A percentile compares a stretch with the other conserved stretches of the same genome.
Conservation (phyloP, 441 rosid genomes). For the Brassica hybrid region DNA sequence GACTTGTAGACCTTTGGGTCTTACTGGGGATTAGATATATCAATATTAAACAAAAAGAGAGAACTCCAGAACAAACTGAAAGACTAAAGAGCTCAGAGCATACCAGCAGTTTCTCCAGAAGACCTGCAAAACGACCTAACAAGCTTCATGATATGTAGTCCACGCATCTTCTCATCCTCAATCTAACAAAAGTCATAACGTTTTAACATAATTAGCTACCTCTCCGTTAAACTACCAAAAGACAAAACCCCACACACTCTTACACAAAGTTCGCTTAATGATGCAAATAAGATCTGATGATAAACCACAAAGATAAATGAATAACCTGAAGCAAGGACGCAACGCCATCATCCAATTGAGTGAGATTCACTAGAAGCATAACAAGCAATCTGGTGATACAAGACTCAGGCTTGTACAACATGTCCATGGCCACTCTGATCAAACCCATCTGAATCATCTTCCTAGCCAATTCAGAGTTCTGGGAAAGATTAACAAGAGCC, state of each 20-base stretch:
- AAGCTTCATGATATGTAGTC: conserved; percentile 81
- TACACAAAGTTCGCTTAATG: not conserved
- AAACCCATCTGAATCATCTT: conserved; percentile 73
- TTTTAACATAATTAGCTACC: conserved; percentile 13
- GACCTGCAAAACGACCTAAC: conserved; percentile 89
- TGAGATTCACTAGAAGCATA: conserved; percentile 91
- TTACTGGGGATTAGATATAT: too few relatives aligned
- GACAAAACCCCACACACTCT: not conserved
- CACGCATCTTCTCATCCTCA: conserved; percentile 78
- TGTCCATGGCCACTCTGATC: conserved; percentile 65
- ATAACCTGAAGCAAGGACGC: conserved; percentile 93
- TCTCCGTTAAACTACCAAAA: conserved; percentile 17
- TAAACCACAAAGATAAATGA: conserved; percentile 12
- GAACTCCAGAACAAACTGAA: conserved; percentile 1
- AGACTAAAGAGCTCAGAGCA: conserved; percentile 33
- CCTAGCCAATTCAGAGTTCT: conserved; percentile 61
- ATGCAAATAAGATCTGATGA: too few relatives aligned
- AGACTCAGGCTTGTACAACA: conserved; percentile 71
- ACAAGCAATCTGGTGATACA: conserved; percentile 64
- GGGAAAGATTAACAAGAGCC: conserved; percentile 93
- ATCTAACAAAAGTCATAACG: conserved; percentile 54
- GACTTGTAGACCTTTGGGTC: not conserved
- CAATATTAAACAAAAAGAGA: too few relatives aligned
- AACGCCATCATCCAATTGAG: conserved; percentile 78
- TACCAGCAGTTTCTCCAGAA: conserved; percentile 59